Evolutionary conservation across 805 yeast genomes (phyloP), one percentile per base, ranked within the genome.

Genomic region (Wickerhamiella occidentalis): DNA sequence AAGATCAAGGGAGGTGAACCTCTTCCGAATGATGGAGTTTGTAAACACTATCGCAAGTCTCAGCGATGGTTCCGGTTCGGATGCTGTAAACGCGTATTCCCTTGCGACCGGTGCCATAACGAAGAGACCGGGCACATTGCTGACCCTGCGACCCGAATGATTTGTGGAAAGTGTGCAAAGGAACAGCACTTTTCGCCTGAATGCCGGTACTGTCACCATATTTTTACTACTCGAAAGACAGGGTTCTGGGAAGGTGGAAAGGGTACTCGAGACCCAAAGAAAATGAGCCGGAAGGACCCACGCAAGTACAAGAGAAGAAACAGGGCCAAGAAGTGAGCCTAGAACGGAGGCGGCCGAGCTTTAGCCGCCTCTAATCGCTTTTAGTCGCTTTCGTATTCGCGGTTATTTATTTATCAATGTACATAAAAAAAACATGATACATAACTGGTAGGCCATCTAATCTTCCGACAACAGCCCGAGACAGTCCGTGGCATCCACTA

Each of bases 181-280:
- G 72, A 68, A 55, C 72, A 68, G 58, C 59, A 61, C 42, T 66
- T 67, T 48, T 42, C 52, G 41, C 60, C 58, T n/a, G 58, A 58
- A 13, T 68, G 72, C 51, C 52, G 51, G 4, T 64, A 54, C 52
- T 69, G 73, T 51, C 58, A 61, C 9, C 68, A 68, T 45, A 59
- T 62, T 36, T 69, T 65, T 46, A 58, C 63, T 12, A 51, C 56
- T 8, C 55, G 64, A 21, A 59, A 51, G 26, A 56, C 71, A 2
- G 64, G 68, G 15, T 70, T 69, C 56, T 69, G 73, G 73, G 73
- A 69, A 52, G 73, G 73, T 19, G 73, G 73, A 0, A 58, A 56
- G 37, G 73, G 73, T 1, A 67, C 69, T 13, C 61, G 73, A n/a
- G 70, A 69, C 49, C 60, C 58, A 22, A 55, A 55, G 21, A 58